phyloP scores from a whole-genome alignment of 1,139 yeast genomes.

The Kodamaea arcana region DNA sequence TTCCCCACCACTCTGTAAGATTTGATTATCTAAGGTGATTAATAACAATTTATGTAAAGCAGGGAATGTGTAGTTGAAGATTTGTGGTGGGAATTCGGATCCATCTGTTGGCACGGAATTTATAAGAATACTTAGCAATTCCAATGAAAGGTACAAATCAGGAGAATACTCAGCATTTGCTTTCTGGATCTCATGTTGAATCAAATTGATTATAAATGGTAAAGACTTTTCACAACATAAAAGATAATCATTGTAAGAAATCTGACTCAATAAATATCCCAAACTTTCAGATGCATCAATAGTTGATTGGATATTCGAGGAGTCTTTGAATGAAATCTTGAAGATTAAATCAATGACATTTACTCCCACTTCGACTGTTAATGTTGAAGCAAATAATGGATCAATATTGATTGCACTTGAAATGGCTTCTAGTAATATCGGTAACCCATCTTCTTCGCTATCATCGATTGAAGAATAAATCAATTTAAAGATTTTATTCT shows the following conservation, averaged over 20 bases:
- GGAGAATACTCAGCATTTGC: constrained; percentile 45
- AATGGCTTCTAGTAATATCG: constrained; percentile 69
- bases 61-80: constrained; percentile 51
- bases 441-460: constrained; percentile 78
- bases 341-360: constrained; percentile 53
- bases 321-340: constrained; percentile 64
- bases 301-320: constrained; percentile 67
- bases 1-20: constrained; percentile 75
- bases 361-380: constrained; percentile 16
- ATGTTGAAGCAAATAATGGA: constrained; percentile 30
- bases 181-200: constrained; percentile 20
- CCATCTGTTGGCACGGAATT: constrained; percentile 36
- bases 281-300: constrained; percentile 62
- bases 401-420: constrained; percentile 49
- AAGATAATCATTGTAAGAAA: constrained; percentile 44
- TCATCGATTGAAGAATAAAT: constrained; percentile 47
- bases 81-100: constrained; percentile 39
- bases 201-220: constrained; percentile 42
- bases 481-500: constrained; percentile 26
- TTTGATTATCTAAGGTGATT: constrained; percentile 67
- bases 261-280: constrained; percentile 49
- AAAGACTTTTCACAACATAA: constrained; percentile 50
- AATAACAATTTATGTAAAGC: constrained; percentile 49
- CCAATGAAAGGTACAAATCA: constrained; percentile 62
- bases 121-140: constrained; percentile 57